phyloP scores from a whole-genome alignment of 1,284 basidiomycete species.

The Tremellales sp. region DNA sequence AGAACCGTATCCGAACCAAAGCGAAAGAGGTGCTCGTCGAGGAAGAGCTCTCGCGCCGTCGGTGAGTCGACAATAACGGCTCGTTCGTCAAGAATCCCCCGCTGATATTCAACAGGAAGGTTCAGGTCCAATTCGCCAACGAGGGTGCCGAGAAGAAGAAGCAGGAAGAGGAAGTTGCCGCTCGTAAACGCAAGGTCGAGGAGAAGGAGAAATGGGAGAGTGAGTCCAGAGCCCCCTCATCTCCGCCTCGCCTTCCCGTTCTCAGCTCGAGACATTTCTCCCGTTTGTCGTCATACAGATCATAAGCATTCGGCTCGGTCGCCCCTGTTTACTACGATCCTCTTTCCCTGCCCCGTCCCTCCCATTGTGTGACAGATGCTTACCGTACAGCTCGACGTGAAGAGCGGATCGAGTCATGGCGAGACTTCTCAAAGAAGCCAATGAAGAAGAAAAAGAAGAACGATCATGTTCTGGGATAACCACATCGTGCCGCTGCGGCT shows the following conservation, averaged over 20 bases:
- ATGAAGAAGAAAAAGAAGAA: conserved; percentile 42
- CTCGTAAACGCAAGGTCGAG: conserved; percentile 51
- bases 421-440: conserved; percentile 36
- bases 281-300: conserved; percentile 41
- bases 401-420: conserved; percentile 43
- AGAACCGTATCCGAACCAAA: conserved; percentile 50
- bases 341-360: background rate
- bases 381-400: conserved; percentile 42
- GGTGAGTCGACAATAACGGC: no score
- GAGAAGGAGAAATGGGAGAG: conserved; percentile 55
- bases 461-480: conserved; percentile 36
- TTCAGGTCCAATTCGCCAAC: conserved; percentile 53
- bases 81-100: background rate
- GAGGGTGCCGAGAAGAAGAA: conserved; percentile 55
- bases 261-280: conserved; percentile 6
- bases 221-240: conserved; percentile 22
- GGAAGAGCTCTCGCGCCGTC: conserved; percentile 53
- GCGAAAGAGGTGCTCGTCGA: conserved; percentile 56
- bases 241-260: conserved; percentile 2
- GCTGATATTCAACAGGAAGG: conserved; percentile 29
- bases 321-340: conserved; percentile 2
- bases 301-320: conserved; percentile 1
- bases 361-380: background rate
- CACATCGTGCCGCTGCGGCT: no score
- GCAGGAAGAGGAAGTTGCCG: conserved; percentile 49